Base-by-base conservation (phyloP, 805 yeast species). In the Candida awuae region DNA sequence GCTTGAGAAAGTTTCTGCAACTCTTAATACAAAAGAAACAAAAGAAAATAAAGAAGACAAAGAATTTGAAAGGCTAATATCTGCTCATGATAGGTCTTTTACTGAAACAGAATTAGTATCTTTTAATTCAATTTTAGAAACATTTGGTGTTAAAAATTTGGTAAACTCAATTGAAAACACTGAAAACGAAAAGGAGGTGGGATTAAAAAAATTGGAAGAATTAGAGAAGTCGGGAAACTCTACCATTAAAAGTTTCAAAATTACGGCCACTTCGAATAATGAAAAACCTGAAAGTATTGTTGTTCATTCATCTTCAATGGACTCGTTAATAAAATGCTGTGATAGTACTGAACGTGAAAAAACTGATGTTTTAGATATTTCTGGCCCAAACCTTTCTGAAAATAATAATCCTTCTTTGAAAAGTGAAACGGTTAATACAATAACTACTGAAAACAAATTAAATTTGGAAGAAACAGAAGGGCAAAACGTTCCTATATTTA, bases 11-110 rank as follows among this genome's bases (percentile, higher is more conserved):
- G 23, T 44, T n/a, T 25, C 28, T 12, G 20, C 18, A 25, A 28
- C 28, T 20, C 38, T 38, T 10, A 29, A 35, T 17, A 34, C 32
- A 6, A 43, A 40, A 29, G 45, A 41, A 34, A 41, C 47, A 1
- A 46, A 38, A 28, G 50, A 46, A 8, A 37, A 32, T 15, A 46
- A 41, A 39, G 45, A 46, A 21, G 45, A 47, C 10, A 40, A 37
- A 19, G 49, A 46, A n/a, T 39, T 41, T 25, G 37, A 36, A 8
- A 35, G 34, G n/a, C 23, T 38, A 8, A 25, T 37, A 13, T 29
- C 40, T 12, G 41, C 26, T 2, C 49, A 46, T 30, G 42, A 43
- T 34, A 23, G 45, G 19, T 30, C 39, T 7, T 38, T 41, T 16
- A 32, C 16, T 9, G 18, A 14, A 6, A 16, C 23, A 3, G 45